Evolutionary conservation across 345 rosid species (phyloP).

Genomic region (Rhodamnia argentea): DNA sequence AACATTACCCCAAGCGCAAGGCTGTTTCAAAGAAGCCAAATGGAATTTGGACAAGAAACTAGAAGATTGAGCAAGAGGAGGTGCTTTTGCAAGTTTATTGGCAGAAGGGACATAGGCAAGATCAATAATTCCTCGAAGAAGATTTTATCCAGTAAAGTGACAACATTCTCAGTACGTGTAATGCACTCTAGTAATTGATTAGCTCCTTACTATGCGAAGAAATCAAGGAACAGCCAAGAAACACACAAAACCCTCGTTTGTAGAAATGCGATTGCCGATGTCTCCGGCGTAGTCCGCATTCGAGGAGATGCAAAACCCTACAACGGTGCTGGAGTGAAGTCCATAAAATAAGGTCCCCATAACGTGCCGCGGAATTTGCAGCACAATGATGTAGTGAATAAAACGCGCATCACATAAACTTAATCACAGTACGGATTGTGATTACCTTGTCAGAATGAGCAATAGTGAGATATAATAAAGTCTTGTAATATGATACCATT

Average conservation of each 20-base stretch:
- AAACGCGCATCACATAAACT: fast-evolving
- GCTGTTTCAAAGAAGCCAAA: not conserved
- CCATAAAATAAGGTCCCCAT: not conserved
- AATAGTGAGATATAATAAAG: no score
- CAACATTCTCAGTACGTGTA: no score
- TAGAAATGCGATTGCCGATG: not conserved
- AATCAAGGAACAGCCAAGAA: not conserved
- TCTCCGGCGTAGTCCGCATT: not conserved
- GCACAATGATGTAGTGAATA: not conserved
- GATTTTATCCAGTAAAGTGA: no score
- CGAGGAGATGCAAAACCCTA: not conserved
- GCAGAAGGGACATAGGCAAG: no score
- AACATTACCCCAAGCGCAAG: not conserved
- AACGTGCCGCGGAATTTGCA: not conserved
- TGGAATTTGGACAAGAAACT: no score
- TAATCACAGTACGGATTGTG: not conserved
- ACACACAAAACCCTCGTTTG: not conserved
- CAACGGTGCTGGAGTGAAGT: not conserved
- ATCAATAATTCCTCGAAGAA: no score
- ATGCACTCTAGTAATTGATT: no score
- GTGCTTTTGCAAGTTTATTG: no score
- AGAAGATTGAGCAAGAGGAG: no score
- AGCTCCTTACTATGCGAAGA: not conserved
- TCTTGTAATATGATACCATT: not conserved
- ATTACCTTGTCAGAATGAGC: not conserved